Evolutionary conservation across 169 alveolate genomes (phyloP), one percentile per base, ranked within the genome.

Genomic region (Cryptosporidium ryanae): DNA sequence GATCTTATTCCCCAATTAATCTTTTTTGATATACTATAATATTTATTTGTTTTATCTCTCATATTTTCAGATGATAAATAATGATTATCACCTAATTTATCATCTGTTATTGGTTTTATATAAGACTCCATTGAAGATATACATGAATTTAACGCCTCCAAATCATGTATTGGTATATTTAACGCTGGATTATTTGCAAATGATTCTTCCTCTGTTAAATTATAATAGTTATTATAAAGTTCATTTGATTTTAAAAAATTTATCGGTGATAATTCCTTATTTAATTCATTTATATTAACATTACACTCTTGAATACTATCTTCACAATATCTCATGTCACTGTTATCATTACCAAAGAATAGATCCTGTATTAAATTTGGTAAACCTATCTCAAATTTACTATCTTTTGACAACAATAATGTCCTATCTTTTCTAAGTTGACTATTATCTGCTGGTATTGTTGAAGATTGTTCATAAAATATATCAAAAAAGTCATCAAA

Each of bases 81-180:
- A n/a, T 66, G 44, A 66, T 66, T 25, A 21, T 50, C 50, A 31
- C 2, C 18, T 23, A 29, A 50, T 31, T 25, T 31, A 18, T 61
- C 34, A 61, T 61, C 29, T 32, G 8, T 29, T 18, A 76, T 23
- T 34, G 87, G 87, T 44, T 76, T 76, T 38, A 76, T 61, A 55
- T 76, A 76, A 54, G 87, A 46, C 29, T 76, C 87, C 87, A 76
- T 46, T 13, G 87, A 76, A 17, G 87, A 59, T 44, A 76, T 76
- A 76, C 87, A 76, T 57, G 87, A 76, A 76, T 76, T 76, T 61
- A 76, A 38, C 12, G 87, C 87, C 38, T 76, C 87, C 29, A 76
- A 76, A 76, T 76, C 87, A 27, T 76, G 87, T 59, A 61, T 76
- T 76, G 87, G 87, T 44, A 76, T 76, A 59, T 76, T 55, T 46